Base-by-base conservation (phyloP, 441 rosid species). In the Mallotus japonicus region DNA sequence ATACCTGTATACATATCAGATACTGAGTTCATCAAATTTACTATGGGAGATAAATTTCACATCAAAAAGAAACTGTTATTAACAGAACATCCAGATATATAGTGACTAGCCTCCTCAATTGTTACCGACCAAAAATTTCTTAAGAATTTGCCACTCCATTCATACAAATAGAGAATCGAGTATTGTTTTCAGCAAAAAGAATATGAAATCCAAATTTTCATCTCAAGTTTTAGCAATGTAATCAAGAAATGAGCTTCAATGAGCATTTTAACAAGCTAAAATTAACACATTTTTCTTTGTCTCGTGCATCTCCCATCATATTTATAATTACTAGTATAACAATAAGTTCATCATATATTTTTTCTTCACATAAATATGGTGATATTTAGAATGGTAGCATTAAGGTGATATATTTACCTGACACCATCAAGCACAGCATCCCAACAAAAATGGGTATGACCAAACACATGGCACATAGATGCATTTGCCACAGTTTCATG, bases 381-480 rank as follows among this genome's bases (percentile, higher is more conserved):
- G 61, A 40, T n/a, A 67, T 22, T 62, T 50, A 7, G 20, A 62
- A 62, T 9, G 12, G 44, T 65, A 24, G 8, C 8, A 69, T 3
- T n/a, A 47, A 60, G 59, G 42, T 3, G 24, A 62, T n/a, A 16
- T 3, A 17, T 15, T 40, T 80, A 89, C 90, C 91, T 85, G 84
- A 89, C 83, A 64, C 92, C 91, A 69, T 89, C 84, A 54, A 89
- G 77, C 67, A 74, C 63, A n/a, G 88, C 85, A 74, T 89, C 94
- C 94, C 94, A 89, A 77, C 86, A 84, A 74, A 89, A 87, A 83
- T 87, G 91, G 19, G 94, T 89, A 80, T 89, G 94, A 59, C 91
- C 94, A 67, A 89, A 87, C 54, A 87, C 87, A 56, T 87, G 92
- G 77, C 90, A 89, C 13, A 84, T 82, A 53, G 74, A 78, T 34